Evolutionary conservation across 768 basidiomycete species (phyloP).

Genomic region (Mycena maculata): DNA sequence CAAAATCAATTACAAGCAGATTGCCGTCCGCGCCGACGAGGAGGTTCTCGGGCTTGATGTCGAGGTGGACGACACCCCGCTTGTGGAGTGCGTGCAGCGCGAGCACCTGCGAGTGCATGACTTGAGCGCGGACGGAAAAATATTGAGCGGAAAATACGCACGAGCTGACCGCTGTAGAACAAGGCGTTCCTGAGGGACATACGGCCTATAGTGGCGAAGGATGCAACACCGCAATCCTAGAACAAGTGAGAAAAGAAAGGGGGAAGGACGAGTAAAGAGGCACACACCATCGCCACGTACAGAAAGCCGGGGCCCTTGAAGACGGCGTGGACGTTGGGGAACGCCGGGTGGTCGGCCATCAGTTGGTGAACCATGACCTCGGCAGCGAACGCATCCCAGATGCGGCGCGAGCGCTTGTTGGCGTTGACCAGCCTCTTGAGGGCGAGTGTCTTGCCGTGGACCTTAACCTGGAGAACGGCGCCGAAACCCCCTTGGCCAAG

Average conservation of each 20-base stretch:
- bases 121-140: too few relatives aligned
- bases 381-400: background rate
- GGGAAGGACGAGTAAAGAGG: background rate
- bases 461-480: background rate
- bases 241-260: background rate
- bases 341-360: constrained; percentile 1
- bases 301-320: background rate
- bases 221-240: constrained; percentile 7
- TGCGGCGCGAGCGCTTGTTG: too few relatives aligned
- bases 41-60: constrained; percentile 16
- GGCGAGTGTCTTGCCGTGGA: too few relatives aligned
- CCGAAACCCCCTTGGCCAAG: background rate
- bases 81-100: background rate
- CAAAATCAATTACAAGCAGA: constrained; percentile 14
- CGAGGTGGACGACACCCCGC: constrained; percentile 8
- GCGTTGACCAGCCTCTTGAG: background rate
- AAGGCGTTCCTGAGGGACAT: background rate
- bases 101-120: background rate
- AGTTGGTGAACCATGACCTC: background rate
- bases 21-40: background rate
- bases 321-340: constrained; percentile 1
- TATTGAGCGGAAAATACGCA: background rate
- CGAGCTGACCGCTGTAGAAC: background rate
- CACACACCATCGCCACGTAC: constrained; percentile 21
- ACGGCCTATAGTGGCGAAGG: background rate